Conservation (phyloP, 2,329 filamentous ascomycete genomes). For the Fusarium nodosum region DNA sequence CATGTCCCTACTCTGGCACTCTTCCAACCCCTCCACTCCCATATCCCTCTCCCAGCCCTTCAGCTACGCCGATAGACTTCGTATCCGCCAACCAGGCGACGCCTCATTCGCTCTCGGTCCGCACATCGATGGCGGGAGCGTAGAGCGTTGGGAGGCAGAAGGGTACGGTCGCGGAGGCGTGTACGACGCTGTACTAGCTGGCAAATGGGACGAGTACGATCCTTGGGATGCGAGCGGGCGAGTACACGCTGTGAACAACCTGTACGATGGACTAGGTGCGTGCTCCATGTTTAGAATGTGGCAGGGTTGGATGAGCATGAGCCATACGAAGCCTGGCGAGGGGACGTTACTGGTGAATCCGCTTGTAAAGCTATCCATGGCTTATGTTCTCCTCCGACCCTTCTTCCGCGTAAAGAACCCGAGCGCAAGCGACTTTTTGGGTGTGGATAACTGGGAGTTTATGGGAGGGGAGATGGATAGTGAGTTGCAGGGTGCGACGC, state of each 20-base stretch:
- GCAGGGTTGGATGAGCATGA: conserved; percentile 91
- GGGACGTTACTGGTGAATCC: conserved; percentile 89
- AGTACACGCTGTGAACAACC: conserved; percentile 75
- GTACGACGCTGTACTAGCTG: conserved; percentile 80
- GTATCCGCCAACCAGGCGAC: conserved; percentile 80
- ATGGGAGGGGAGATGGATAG: conserved; percentile 64
- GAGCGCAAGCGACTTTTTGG: conserved; percentile 57
- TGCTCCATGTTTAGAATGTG: conserved; percentile 90
- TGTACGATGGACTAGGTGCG: conserved; percentile 84
- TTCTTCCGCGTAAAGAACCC: conserved; percentile 76
- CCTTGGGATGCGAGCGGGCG: conserved; percentile 83
- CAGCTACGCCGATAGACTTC: conserved; percentile 78
- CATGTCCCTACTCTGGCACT: conserved; percentile 72
- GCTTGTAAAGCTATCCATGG: conserved; percentile 78
- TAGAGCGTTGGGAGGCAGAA: conserved; percentile 79
- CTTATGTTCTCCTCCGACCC: conserved; percentile 84
- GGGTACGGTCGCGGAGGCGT: conserved; percentile 77
- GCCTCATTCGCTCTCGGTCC: conserved; percentile 78
- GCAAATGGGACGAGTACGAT: conserved; percentile 84
- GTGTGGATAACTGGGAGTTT: conserved; percentile 71
- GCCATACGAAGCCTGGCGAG: conserved; percentile 76
- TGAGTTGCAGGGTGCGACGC: conserved; percentile 78
- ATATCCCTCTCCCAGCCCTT: conserved; percentile 70
- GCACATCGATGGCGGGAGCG: conserved; percentile 79
- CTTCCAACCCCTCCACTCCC: conserved; percentile 61